These are phyloP conservation scores for Sanguinoderma infundibulare DNA, from an alignment of 1,284 basidiomycete genomes.

Conservation along the genomic window DNA sequence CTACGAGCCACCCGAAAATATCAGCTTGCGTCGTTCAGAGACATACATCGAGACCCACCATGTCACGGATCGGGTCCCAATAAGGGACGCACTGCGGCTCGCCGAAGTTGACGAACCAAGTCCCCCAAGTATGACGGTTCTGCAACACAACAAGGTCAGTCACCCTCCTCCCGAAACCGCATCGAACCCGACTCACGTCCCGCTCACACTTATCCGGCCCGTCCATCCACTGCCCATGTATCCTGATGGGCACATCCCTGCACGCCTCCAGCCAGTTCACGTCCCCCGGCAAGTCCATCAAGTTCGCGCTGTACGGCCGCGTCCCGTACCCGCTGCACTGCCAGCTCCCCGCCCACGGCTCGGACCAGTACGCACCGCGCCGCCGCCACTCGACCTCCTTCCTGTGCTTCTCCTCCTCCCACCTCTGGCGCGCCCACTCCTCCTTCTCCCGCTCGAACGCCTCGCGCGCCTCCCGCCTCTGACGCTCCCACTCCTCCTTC, in stretches of 20 bases:
- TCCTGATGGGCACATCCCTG: constrained; percentile 17
- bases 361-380: constrained; percentile 22
- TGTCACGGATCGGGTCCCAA: constrained; percentile 21
- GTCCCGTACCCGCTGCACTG: constrained; percentile 20
- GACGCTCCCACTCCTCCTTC: background rate
- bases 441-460: background rate
- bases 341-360: constrained; percentile 3
- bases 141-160: background rate
- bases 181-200: constrained; percentile 6
- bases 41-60: constrained; percentile 7
- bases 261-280: constrained; percentile 21
- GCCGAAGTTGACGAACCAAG: constrained; percentile 27
- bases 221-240: constrained; percentile 13
- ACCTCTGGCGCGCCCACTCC: background rate
- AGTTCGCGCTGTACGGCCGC: constrained; percentile 16
- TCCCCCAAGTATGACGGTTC: constrained; percentile 19
- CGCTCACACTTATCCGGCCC: constrained; percentile 17
- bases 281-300: constrained; percentile 12
- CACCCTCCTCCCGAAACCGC: no score
- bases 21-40: background rate
- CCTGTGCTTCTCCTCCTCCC: constrained; percentile 15
- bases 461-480: background rate
- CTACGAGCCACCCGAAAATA: background rate
- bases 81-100: constrained; percentile 26
- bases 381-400: constrained; percentile 16